phyloP scores from a whole-genome alignment of 768 basidiomycete genomes.

The Pisolithus albus region DNA sequence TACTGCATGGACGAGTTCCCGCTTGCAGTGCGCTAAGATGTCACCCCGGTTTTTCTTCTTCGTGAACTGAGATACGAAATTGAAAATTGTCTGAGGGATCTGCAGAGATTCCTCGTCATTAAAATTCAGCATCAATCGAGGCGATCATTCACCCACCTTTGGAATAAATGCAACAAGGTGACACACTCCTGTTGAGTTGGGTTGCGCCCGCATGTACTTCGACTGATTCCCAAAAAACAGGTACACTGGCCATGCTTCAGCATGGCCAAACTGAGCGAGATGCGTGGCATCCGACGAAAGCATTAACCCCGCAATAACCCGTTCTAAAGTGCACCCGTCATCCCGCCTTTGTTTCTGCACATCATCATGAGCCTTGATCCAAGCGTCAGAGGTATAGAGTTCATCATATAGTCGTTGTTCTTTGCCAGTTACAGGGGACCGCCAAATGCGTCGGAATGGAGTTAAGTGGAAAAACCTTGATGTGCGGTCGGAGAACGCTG shows the following conservation, averaged over 20 bases:
- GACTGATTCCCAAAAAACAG: slow-evolving; percentile 22
- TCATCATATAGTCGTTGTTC: slow-evolving; percentile 19
- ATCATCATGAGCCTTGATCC: not conserved
- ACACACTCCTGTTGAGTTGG: slow-evolving; percentile 24
- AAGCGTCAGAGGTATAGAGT: slow-evolving; percentile 29
- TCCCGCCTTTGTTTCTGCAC: too few relatives aligned
- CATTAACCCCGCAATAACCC: slow-evolving; percentile 2
- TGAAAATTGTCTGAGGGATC: not conserved
- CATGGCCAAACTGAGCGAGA: slow-evolving; percentile 24
- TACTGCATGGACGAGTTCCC: slow-evolving; percentile 15
- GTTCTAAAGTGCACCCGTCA: too few relatives aligned
- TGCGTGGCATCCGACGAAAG: not conserved
- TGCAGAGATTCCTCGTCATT: not conserved
- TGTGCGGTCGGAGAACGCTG: too few relatives aligned
- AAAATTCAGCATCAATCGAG: not conserved
- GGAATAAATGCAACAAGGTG: slow-evolving; percentile 30
- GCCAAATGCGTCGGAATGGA: slow-evolving; percentile 23
- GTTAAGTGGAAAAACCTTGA: slow-evolving; percentile 20
- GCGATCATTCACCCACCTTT: not conserved
- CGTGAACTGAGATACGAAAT: not conserved
- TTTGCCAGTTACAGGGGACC: not conserved
- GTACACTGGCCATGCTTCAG: slow-evolving; percentile 36
- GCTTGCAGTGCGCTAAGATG: slow-evolving; percentile 8
- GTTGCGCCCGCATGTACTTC: not conserved
- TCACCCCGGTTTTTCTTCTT: not conserved